A percentile compares a stretch with the other conserved stretches of the same genome.
Evolutionary conservation across 768 basidiomycete species (phyloP).

Genomic region (Tylopilus rubrobrunneus): DNA sequence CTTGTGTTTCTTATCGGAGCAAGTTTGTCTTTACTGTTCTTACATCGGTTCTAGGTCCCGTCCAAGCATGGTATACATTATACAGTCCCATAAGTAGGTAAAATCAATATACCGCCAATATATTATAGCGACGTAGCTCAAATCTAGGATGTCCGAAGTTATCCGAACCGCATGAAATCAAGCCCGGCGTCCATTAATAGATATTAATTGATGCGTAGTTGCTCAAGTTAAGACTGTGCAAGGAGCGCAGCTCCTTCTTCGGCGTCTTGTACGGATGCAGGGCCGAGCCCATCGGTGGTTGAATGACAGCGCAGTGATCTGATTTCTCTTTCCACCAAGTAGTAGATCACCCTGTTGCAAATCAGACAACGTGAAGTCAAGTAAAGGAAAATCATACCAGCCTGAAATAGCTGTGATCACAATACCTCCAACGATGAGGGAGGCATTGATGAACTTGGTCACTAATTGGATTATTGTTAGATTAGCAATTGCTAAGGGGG

Average conservation of each 20-base stretch:
- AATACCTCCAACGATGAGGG: conserved; percentile 58
- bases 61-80: conserved; percentile 6
- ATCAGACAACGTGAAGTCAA: conserved; percentile 11
- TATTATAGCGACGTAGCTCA: neutral
- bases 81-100: neutral
- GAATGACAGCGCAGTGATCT: conserved; percentile 46
- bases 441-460: conserved; percentile 61
- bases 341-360: conserved; percentile 59
- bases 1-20: conserved; percentile 91
- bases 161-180: neutral
- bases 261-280: conserved; percentile 56
- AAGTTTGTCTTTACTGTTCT: conserved; percentile 84
- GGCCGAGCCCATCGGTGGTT: conserved; percentile 51
- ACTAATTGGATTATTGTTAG: conserved; percentile 33
- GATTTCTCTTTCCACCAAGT: conserved; percentile 58
- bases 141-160: neutral
- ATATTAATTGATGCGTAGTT: neutral
- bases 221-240: neutral
- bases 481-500: neutral
- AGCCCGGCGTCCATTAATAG: neutral
- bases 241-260: conserved; percentile 58
- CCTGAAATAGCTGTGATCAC: conserved; percentile 56
- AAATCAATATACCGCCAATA: neutral
- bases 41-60: conserved; percentile 77
- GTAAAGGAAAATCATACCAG: conserved; percentile 46